Conservation (phyloP, 2,329 filamentous ascomycete species). For the Scytalidium sp. region DNA sequence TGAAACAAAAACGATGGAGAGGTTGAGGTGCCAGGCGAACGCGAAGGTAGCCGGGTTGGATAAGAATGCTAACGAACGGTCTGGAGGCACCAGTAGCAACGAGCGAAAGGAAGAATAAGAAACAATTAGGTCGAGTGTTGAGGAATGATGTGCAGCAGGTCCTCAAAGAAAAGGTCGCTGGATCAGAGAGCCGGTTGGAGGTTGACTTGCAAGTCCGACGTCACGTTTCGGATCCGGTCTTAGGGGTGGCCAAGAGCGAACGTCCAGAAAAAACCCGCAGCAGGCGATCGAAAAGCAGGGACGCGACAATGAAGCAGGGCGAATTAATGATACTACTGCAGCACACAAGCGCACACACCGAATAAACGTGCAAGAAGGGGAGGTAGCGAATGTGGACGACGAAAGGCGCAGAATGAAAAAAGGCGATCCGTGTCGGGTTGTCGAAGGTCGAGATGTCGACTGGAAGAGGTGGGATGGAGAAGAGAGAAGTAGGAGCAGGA, state of each 20-base stretch:
- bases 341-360: too few species aligned
- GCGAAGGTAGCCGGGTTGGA: not conserved
- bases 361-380: not conserved
- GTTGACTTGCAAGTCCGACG: too few species aligned
- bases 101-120: not conserved
- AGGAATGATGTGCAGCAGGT: too few species aligned
- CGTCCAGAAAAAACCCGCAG: not conserved
- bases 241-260: too few species aligned
- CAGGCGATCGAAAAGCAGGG: not conserved
- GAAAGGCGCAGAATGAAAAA: conserved; percentile 3
- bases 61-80: not conserved
- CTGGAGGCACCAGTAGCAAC: not conserved
- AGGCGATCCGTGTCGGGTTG: not conserved
- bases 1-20: not conserved
- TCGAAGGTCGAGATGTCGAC: not conserved
- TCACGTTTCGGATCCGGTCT: too few species aligned
- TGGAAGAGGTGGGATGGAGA: not conserved
- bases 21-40: not conserved
- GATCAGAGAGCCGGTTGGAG: too few species aligned
- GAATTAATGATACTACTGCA: too few species aligned
- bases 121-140: too few species aligned
- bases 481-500: not conserved
- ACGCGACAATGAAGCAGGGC: not conserved
- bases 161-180: too few species aligned
- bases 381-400: conserved; percentile 10